Evolutionary conservation across 164 flowering plant genomes (phyloP).

Genomic region (Vitis amurensis): DNA sequence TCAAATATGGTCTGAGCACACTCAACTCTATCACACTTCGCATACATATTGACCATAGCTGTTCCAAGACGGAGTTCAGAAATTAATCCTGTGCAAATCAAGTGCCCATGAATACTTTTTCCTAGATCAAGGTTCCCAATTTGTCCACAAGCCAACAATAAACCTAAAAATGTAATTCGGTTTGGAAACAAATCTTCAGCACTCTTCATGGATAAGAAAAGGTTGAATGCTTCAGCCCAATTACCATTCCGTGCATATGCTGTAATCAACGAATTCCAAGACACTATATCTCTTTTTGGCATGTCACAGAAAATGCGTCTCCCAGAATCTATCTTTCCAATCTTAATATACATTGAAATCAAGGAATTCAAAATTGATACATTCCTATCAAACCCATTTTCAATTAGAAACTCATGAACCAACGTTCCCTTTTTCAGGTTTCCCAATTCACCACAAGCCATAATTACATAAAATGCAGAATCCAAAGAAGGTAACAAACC

Average conservation of each 20-base stretch:
- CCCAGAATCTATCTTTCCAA: conserved; percentile 31
- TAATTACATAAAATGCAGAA: conserved; percentile 14
- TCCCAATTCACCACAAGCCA: conserved; percentile 29
- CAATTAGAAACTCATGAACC: conserved; percentile 21
- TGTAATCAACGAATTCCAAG: conserved; percentile 41
- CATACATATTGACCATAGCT: conserved; percentile 38
- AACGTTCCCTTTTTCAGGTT: conserved; percentile 19
- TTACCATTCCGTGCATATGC: conserved; percentile 33
- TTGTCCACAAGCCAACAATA: too few relatives aligned
- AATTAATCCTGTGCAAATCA: conserved; percentile 12
- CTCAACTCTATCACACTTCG: conserved; percentile 33
- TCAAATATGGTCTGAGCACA: conserved; percentile 32
- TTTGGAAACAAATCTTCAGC: conserved; percentile 22
- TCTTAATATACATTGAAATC: conserved; percentile 36
- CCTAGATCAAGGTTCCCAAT: too few relatives aligned
- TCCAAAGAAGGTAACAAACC: conserved; percentile 16
- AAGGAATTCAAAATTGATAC: conserved; percentile 8
- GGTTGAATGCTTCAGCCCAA: conserved; percentile 27
- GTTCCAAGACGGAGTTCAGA: conserved; percentile 34
- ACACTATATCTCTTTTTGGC: conserved; percentile 32
- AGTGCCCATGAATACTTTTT: too few relatives aligned
- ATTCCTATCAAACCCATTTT: conserved; percentile 19
- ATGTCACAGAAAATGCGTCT: conserved; percentile 27
- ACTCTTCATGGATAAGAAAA: conserved; percentile 29
- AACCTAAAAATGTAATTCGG: conserved; percentile 24